Conservation (phyloP, 768 basidiomycete species). For the Lactifluus pinguis region DNA sequence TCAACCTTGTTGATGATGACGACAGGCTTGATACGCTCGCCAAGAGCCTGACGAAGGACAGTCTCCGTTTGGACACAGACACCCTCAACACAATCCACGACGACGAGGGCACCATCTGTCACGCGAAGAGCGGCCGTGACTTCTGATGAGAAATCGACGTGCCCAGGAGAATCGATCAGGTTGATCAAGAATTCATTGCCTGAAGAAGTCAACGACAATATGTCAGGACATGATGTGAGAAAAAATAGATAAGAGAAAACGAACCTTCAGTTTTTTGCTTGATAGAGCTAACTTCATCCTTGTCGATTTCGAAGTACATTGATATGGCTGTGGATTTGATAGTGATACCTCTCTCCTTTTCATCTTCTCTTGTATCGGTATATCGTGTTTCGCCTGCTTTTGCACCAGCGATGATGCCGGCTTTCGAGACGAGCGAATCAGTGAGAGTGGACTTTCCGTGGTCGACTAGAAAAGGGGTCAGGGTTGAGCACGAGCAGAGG, state of each 20-base stretch:
- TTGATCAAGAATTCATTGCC: constrained; percentile 99
- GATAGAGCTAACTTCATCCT: constrained; percentile 79
- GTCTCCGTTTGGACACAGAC: constrained; percentile 99
- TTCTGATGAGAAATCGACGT: constrained; percentile 99
- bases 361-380: constrained; percentile 94
- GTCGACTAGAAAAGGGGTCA: constrained; percentile 56
- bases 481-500: constrained; percentile 18
- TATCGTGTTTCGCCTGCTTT: constrained; percentile 97
- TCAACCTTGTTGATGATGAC: constrained; percentile 99
- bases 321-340: constrained; percentile 99
- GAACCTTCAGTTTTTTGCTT: constrained; percentile 91
- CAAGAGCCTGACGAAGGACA: constrained; percentile 92
- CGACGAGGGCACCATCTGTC: constrained; percentile 98
- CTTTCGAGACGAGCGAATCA: constrained; percentile 97
- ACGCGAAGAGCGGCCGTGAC: constrained; percentile 99
- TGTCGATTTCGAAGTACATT: constrained; percentile 95
- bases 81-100: constrained; percentile 99
- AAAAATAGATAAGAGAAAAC: constrained; percentile 20
- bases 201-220: constrained; percentile 21
- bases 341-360: constrained; percentile 99
- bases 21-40: constrained; percentile 99
- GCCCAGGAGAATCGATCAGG: constrained; percentile 98
- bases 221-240: constrained; percentile 9
- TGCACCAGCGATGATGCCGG: constrained; percentile 92
- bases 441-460: constrained; percentile 99